A percentile compares a stretch with the other conserved stretches of the same genome.
Conservation (phyloP, 805 yeast species). For the Tetrapisispora namnaoensis region DNA sequence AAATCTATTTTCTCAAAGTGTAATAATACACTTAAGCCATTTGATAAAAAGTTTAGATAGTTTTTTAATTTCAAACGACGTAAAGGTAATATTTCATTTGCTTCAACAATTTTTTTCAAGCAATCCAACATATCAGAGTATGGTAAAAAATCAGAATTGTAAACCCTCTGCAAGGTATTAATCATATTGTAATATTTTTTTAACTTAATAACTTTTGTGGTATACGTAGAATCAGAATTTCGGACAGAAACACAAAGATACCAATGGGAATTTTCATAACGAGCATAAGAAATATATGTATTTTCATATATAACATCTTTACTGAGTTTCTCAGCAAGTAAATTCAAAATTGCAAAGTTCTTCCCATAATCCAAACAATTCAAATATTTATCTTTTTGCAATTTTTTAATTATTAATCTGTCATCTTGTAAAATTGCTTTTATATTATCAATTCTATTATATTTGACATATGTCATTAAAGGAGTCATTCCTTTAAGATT, state of each 20-base stretch:
- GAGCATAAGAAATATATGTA: conserved; percentile 13
- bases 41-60: conserved; percentile 6
- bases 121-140: conserved; percentile 10
- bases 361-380: conserved; percentile 41
- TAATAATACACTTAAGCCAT: conserved; percentile 9
- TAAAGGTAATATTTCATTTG: not conserved
- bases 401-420: conserved; percentile 32
- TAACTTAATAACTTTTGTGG: conserved; percentile 7
- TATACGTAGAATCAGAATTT: not conserved
- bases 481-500: conserved; percentile 60
- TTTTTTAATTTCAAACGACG: conserved; percentile 1
- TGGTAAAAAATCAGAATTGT: conserved; percentile 20
- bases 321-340: conserved; percentile 10
- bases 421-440: conserved; percentile 38
- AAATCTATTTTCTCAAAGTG: conserved; percentile 5
- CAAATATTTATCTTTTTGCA: conserved; percentile 26
- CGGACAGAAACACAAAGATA: conserved; percentile 7
- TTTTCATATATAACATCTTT: conserved; percentile 7
- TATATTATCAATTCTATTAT: conserved; percentile 54
- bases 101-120: not conserved
- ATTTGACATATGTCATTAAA: conserved; percentile 58
- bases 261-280: conserved; percentile 18
- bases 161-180: conserved; percentile 7
- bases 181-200: conserved; percentile 15
- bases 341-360: conserved; percentile 16